These are phyloP conservation scores for Pythium vanterpoolii DNA, from an alignment of 352 stramenopile species.

Conservation along the genomic window DNA sequence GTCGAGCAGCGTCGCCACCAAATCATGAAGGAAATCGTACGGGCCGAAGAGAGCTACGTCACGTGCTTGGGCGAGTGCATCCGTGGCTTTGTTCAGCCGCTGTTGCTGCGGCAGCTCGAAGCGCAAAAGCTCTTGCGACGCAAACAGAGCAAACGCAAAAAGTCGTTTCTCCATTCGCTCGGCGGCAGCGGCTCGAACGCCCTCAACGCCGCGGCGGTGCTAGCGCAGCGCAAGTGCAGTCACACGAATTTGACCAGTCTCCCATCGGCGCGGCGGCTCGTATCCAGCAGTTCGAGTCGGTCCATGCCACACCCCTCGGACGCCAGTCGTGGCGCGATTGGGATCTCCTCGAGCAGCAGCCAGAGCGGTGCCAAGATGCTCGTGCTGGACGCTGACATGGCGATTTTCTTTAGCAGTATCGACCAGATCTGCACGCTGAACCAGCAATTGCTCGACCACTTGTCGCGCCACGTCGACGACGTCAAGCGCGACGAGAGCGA, in stretches of 20 bases:
- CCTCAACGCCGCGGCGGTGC: slow-evolving; percentile 23
- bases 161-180: slow-evolving; percentile 53
- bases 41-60: slow-evolving; percentile 83
- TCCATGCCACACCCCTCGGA: slow-evolving; percentile 1
- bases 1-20: slow-evolving; percentile 60
- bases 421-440: slow-evolving; percentile 88
- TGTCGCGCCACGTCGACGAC: slow-evolving; percentile 75
- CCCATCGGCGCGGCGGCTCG: slow-evolving; percentile 22
- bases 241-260: slow-evolving; percentile 48
- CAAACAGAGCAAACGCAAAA: slow-evolving; percentile 62
- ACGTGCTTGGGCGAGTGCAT: slow-evolving; percentile 82
- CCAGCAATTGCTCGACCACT: slow-evolving; percentile 83
- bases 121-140: slow-evolving; percentile 59
- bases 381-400: slow-evolving; percentile 81
- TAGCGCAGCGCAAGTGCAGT: slow-evolving; percentile 36
- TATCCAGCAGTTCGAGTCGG: slow-evolving; percentile 16
- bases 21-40: slow-evolving; percentile 83
- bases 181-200: slow-evolving; percentile 37
- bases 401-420: slow-evolving; percentile 87
- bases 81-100: slow-evolving; percentile 75
- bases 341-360: neutral
- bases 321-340: neutral
- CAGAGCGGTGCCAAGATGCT: slow-evolving; percentile 34
- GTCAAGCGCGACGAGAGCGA: slow-evolving; percentile 33
- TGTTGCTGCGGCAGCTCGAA: slow-evolving; percentile 77